These are phyloP conservation scores for Pestalotiopsis sp. DNA, from an alignment of 2,329 filamentous ascomycete genomes.

Conservation along the genomic window DNA sequence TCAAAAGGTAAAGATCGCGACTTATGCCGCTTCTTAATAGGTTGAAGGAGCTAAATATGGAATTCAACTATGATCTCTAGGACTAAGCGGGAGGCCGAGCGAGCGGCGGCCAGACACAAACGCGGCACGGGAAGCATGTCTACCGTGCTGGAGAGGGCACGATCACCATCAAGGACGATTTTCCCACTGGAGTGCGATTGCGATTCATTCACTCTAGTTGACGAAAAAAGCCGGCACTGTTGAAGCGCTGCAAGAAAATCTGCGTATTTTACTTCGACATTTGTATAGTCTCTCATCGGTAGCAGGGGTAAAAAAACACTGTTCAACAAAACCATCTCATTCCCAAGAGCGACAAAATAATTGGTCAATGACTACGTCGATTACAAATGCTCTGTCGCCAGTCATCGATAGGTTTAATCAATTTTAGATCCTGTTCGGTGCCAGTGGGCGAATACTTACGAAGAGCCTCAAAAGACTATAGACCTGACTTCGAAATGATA, in stretches of 20 bases:
- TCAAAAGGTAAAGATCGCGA: no score
- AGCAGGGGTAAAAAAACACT: no score
- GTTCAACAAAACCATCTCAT: no score
- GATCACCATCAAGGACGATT: not conserved
- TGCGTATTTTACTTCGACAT: no score
- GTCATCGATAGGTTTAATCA: not conserved
- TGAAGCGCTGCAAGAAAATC: no score
- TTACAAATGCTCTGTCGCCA: not conserved
- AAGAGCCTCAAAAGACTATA: not conserved
- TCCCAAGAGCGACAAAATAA: not conserved
- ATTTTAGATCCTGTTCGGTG: not conserved
- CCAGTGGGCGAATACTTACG: not conserved
- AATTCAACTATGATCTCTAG: conserved; percentile 14
- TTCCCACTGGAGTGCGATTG: not conserved
- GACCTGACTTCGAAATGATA: not conserved
- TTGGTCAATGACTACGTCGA: not conserved
- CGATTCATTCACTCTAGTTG: not conserved
- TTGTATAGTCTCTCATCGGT: no score
- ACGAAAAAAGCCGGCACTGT: no score
- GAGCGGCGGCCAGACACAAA: not conserved
- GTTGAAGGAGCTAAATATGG: no score
- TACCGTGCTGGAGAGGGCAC: conserved; percentile 16
- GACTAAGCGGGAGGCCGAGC: not conserved
- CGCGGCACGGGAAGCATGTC: conserved; percentile 21
- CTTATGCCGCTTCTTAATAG: no score